phyloP scores from a whole-genome alignment of 2,329 filamentous ascomycete species.

The Monosporascus sp. region DNA sequence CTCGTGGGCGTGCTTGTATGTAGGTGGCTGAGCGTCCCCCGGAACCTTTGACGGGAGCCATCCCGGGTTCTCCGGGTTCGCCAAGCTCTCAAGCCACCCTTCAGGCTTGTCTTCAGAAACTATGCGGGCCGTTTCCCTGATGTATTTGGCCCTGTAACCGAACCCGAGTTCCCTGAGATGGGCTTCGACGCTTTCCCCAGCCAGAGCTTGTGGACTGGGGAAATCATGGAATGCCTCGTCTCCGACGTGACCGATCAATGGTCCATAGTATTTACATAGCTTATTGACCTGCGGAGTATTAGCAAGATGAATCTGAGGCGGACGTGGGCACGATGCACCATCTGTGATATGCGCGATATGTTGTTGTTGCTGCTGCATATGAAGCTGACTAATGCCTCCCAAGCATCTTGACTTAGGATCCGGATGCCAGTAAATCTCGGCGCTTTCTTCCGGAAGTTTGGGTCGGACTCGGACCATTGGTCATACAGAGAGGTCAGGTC shows the following conservation, averaged over 20 bases:
- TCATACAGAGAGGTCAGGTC: conserved; percentile 73
- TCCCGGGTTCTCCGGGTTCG: conserved; percentile 69
- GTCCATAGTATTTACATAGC: conserved; percentile 80
- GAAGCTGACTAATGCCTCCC: conserved; percentile 90
- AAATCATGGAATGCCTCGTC: conserved; percentile 81
- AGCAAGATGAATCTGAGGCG: not conserved
- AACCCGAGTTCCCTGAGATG: conserved; percentile 82
- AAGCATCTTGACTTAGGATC: conserved; percentile 90
- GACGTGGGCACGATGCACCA: conserved; percentile 51
- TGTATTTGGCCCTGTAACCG: conserved; percentile 90
- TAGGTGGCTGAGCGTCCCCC: conserved; percentile 47
- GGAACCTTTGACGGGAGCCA: conserved; percentile 45
- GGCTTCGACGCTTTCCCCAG: conserved; percentile 68
- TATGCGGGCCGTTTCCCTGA: conserved; percentile 76
- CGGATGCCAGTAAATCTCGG: conserved; percentile 85
- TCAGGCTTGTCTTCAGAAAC: conserved; percentile 62
- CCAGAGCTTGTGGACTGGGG: conserved; percentile 69
- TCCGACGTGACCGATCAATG: conserved; percentile 65
- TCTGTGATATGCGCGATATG: conserved; percentile 88
- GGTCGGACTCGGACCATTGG: conserved; percentile 79
- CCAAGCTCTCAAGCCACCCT: conserved; percentile 72
- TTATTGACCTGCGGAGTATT: conserved; percentile 63
- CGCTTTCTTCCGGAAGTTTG: conserved; percentile 85
- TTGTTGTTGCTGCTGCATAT: conserved; percentile 99
- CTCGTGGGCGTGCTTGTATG: conserved; percentile 76